Percentiles rank a stretch among this genome's conserved stretches.
Conservation (phyloP, 495 filamentous ascomycete genomes). For the Staphylotrichum longicolle region DNA sequence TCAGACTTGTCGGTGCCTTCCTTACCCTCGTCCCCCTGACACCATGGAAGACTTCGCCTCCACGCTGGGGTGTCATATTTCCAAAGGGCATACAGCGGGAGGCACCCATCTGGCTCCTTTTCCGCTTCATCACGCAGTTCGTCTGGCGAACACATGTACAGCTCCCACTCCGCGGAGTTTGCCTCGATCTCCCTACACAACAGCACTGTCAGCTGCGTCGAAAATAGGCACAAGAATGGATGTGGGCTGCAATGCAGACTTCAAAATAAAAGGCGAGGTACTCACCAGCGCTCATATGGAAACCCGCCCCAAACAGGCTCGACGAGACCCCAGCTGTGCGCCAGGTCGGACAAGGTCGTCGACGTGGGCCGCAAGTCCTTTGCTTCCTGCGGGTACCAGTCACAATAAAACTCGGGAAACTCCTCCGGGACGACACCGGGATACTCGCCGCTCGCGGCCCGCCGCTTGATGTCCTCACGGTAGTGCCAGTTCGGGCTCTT, state of each 20-base stretch:
- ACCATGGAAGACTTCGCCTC: not conserved
- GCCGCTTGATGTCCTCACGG: constrained; percentile 1
- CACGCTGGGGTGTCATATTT: not conserved
- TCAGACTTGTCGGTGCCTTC: not conserved
- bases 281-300: not conserved
- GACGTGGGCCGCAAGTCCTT: constrained; percentile 1
- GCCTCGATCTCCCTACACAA: constrained; percentile 3
- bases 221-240: too few species aligned
- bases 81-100: not conserved
- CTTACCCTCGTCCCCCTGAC: not conserved
- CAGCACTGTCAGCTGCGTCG: not conserved
- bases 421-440: not conserved
- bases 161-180: not conserved
- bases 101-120: not conserved
- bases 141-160: constrained; percentile 1
- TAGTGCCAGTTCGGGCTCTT: not conserved
- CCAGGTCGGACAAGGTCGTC: not conserved
- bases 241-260: too few species aligned
- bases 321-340: not conserved
- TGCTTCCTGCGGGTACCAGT: not conserved
- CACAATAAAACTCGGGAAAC: not conserved
- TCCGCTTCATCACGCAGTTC: constrained; percentile 2
- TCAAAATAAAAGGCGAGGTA: not conserved
- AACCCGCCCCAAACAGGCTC: not conserved
- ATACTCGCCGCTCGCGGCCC: not conserved